phyloP scores from a whole-genome alignment of 345 rosid species.

The Laguncularia racemosa region DNA sequence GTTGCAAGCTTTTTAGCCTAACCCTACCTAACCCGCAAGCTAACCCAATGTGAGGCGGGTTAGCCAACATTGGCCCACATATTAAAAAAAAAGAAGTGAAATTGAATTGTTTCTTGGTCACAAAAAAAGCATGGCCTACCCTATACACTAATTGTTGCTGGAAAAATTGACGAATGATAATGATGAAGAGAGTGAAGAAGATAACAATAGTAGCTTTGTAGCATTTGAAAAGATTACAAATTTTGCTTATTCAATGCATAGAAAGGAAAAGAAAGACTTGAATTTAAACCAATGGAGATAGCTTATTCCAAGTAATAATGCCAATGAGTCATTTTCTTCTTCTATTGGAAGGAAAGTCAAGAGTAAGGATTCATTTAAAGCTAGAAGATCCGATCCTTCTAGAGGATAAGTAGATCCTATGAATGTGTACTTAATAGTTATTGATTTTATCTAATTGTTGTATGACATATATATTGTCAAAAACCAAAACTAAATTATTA shows the following conservation, averaged over 20 bases:
- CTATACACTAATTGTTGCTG: conserved; percentile 26
- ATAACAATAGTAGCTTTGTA: conserved; percentile 13
- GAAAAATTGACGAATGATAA: conserved; percentile 11
- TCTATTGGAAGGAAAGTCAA: neutral
- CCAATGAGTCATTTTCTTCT: conserved; percentile 4
- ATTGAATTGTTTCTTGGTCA: too few species aligned
- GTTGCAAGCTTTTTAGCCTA: too few species aligned
- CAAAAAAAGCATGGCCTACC: too few species aligned
- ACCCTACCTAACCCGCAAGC: too few species aligned
- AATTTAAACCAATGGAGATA: conserved; percentile 51
- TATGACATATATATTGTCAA: too few species aligned
- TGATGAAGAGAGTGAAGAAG: conserved; percentile 31
- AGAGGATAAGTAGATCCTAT: conserved; percentile 6
- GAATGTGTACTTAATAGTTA: too few species aligned
- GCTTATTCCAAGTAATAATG: conserved; percentile 11
- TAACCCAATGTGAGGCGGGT: too few species aligned
- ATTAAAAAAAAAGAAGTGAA: too few species aligned
- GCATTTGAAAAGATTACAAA: conserved; percentile 28
- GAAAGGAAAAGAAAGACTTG: conserved; percentile 59
- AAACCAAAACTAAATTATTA: too few species aligned
- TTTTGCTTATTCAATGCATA: conserved; percentile 58
- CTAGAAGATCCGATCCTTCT: neutral
- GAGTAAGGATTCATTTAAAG: neutral
- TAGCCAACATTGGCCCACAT: too few species aligned
- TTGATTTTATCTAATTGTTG: too few species aligned